phyloP scores from a whole-genome alignment of 2,329 filamentous ascomycete genomes.

The Microdochium paspali region DNA sequence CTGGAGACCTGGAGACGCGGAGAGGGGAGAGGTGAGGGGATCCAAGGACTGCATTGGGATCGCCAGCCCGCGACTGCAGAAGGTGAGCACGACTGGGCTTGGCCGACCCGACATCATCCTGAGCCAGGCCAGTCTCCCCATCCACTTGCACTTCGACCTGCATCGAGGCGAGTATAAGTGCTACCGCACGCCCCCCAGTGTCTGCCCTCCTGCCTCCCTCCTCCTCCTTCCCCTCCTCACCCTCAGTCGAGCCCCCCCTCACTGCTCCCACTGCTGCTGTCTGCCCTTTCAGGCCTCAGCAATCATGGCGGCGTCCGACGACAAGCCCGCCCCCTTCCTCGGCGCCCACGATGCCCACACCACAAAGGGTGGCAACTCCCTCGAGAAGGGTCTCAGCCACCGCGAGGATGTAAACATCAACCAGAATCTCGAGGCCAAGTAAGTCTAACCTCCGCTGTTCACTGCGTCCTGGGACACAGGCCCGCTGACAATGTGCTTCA shows the following conservation, averaged over 20 bases:
- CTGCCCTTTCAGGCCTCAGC: not conserved
- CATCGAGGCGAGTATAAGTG: not conserved
- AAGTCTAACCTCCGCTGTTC: too few species aligned
- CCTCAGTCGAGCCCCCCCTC: not conserved
- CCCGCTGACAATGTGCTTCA: not conserved
- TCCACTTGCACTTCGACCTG: too few species aligned
- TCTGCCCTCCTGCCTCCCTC: not conserved
- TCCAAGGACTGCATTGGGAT: not conserved
- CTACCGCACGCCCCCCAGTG: not conserved
- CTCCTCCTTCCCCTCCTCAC: not conserved
- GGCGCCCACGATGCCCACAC: not conserved
- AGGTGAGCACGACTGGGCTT: too few species aligned
- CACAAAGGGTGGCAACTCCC: not conserved
- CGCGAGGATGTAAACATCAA: constrained; percentile 25
- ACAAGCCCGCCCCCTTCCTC: not conserved
- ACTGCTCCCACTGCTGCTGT: not conserved
- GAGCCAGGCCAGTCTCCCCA: too few species aligned
- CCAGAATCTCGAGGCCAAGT: constrained; percentile 32
- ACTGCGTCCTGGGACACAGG: too few species aligned
- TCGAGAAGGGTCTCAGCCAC: not conserved
- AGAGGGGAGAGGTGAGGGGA: not conserved
- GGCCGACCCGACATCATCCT: too few species aligned
- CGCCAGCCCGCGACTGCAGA: not conserved
- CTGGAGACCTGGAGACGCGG: too few species aligned
- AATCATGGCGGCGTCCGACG: not conserved